Conservation (phyloP, 768 basidiomycete genomes). For the Lentinula edodes region DNA sequence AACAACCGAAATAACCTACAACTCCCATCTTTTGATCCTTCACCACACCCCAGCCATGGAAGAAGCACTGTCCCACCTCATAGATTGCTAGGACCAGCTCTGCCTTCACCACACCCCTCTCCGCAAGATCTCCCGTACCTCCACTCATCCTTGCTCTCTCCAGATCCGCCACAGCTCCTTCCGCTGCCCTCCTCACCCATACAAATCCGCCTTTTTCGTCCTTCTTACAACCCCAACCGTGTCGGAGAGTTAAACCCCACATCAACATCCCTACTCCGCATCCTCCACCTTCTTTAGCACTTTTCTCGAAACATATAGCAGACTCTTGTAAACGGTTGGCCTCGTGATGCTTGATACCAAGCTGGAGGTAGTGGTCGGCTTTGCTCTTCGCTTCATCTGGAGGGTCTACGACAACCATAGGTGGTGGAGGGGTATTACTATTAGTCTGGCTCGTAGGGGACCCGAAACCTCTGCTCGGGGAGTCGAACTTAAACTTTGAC, state of each 20-base stretch:
- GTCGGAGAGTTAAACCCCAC: slow-evolving; percentile 81
- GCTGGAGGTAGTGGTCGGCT: slow-evolving; percentile 64
- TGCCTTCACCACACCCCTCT: slow-evolving; percentile 31
- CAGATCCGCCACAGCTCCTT: slow-evolving; percentile 71
- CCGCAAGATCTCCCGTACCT: background rate
- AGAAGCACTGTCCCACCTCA: slow-evolving; percentile 90
- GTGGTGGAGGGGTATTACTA: background rate
- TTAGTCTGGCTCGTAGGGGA: background rate
- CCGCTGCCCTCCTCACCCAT: slow-evolving; percentile 81
- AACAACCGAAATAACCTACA: slow-evolving; percentile 35
- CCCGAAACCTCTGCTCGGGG: background rate
- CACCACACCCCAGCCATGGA: slow-evolving; percentile 84
- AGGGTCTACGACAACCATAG: background rate
- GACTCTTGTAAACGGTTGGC: slow-evolving; percentile 54
- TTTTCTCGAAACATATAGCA: slow-evolving; percentile 39
- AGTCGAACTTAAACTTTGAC: slow-evolving; percentile 6
- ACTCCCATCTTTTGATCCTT: slow-evolving; percentile 91
- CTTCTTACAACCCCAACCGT: slow-evolving; percentile 85
- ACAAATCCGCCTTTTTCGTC: slow-evolving; percentile 76
- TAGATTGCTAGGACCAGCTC: slow-evolving; percentile 88
- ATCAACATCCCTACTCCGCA: slow-evolving; percentile 90
- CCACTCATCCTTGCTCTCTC: slow-evolving; percentile 39
- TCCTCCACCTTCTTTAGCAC: slow-evolving; percentile 69
- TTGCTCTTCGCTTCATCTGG: slow-evolving; percentile 17
- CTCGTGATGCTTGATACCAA: slow-evolving; percentile 77